Base-by-base conservation (phyloP, 129 eudicot species). In the Pittosporum tobira region DNA sequence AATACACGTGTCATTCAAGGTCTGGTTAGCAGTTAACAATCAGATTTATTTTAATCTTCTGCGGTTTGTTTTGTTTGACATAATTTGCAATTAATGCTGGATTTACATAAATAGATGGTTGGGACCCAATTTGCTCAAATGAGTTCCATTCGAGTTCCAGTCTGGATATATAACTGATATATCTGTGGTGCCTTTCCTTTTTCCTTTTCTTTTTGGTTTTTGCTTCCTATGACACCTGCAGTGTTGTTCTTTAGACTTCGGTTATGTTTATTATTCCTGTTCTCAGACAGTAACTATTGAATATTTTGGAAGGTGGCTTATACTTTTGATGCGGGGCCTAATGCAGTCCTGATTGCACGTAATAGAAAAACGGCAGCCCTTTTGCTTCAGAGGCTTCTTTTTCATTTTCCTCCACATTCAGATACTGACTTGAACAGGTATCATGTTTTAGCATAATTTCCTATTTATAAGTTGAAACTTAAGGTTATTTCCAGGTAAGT, bases 261-360 rank as follows among this genome's bases (percentile, higher is more conserved):
- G 1, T 44, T 44, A 44, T 44, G 7, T 47, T 47, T 18, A 18
- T 47, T 47, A 18, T 24, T 47, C 12, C 12, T 47, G 5, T 47
- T 20, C 51, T n/a, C 0, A n/a, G 14, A 13, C 6, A 44, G 48
- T 44, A 20, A 31, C 26, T 22, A 12, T 58, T 38, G 8, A 40
- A 37, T 36, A 22, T n/a, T n/a, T n/a, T 19, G 27, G 30, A 88
- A 93, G 96, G 99, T 87, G 55, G 99, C 99, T 36, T 93, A 93
- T 60, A 93, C 99, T 44, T 93, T 84, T 50, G 99, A 93, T 75
- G 99, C 99, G 19, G 99, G 99, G 79, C 99, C 99, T 38, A 93
- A 93, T 69, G 99, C 99, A 16, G 99, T 93, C 47, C 62, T 93
- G 56, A 87, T 93, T 72, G 86, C 99, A 14, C 94, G 83, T 42